phyloP scores from a whole-genome alignment of 139 green algal species.

The Haematococcus lacustris region DNA sequence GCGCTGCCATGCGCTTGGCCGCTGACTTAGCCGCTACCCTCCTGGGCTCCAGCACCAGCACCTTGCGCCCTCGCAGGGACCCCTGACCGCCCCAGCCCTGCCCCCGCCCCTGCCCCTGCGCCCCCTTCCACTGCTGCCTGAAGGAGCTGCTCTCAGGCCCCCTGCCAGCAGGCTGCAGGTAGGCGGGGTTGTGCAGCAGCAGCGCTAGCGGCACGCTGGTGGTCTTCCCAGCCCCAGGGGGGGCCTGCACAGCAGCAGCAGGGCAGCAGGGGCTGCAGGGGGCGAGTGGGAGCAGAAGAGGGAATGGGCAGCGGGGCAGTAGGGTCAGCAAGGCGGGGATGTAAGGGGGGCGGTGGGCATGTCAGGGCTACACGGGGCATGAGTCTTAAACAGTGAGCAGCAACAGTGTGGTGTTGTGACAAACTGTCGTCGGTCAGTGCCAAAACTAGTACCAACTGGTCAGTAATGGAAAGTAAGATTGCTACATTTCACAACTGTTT shows the following conservation, averaged over 20 bases:
- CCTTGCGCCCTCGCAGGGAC: too few species aligned
- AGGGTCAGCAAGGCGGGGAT: background rate
- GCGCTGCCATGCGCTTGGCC: constrained; percentile 49
- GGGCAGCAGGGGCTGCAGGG: background rate
- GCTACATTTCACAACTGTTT: background rate
- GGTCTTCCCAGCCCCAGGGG: constrained; percentile 65
- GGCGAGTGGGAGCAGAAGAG: background rate
- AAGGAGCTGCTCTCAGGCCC: too few species aligned
- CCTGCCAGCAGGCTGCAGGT: too few species aligned
- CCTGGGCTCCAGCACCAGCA: constrained; percentile 53
- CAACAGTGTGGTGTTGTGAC: background rate
- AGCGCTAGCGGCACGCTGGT: constrained; percentile 57
- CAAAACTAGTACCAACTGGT: background rate
- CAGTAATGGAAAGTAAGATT: background rate
- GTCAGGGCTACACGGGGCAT: background rate
- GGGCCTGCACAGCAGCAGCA: constrained; percentile 27
- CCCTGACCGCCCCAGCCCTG: too few species aligned
- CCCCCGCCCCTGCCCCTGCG: too few species aligned
- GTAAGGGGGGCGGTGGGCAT: too few species aligned
- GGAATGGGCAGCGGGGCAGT: background rate
- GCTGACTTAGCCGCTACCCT: constrained; percentile 59
- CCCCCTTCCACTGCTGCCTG: too few species aligned
- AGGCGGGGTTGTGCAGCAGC: constrained; percentile 30
- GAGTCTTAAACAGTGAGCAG: background rate
- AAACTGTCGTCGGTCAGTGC: background rate